phyloP scores from a whole-genome alignment of 2,329 filamentous ascomycete species.

The Berkeleyomyces basicola region DNA sequence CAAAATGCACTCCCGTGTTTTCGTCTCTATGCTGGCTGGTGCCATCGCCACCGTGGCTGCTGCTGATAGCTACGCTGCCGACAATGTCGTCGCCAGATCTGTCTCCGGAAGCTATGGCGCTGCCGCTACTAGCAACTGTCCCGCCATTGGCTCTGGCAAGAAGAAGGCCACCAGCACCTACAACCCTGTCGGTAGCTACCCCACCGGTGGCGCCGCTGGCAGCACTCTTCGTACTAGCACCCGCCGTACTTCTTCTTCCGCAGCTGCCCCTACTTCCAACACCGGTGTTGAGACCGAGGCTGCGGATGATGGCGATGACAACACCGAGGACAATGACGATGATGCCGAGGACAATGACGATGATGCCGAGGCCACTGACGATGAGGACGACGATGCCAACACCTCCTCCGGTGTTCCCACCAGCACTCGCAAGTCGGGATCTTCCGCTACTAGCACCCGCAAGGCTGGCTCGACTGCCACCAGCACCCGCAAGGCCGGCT shows the following conservation, averaged over 20 bases:
- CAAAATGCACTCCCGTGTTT: constrained; percentile 11
- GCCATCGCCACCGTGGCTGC: constrained; percentile 8
- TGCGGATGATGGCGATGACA: not conserved
- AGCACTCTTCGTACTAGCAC: not conserved
- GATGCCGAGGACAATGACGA: not conserved
- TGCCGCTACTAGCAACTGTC: constrained; percentile 15
- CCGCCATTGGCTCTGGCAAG: constrained; percentile 14
- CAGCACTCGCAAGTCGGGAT: not conserved
- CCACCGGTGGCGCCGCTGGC: constrained; percentile 14
- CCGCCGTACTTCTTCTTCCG: not conserved
- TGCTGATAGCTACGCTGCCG: constrained; percentile 4
- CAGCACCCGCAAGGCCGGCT: not conserved
- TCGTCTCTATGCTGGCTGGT: constrained; percentile 8
- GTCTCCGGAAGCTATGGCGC: constrained; percentile 14
- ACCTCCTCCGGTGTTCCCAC: not conserved
- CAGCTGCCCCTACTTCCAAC: not conserved
- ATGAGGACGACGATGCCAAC: constrained; percentile 16
- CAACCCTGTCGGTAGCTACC: constrained; percentile 18
- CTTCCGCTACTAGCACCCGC: not conserved
- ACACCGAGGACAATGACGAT: not conserved
- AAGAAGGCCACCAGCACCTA: not conserved
- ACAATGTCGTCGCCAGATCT: constrained; percentile 16
- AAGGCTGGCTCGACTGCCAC: not conserved
- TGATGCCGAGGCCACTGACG: constrained; percentile 19
- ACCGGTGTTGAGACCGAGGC: not conserved